Base-by-base conservation (phyloP, 2,329 filamentous ascomycete genomes). In the Grosmannia clavigera region DNA sequence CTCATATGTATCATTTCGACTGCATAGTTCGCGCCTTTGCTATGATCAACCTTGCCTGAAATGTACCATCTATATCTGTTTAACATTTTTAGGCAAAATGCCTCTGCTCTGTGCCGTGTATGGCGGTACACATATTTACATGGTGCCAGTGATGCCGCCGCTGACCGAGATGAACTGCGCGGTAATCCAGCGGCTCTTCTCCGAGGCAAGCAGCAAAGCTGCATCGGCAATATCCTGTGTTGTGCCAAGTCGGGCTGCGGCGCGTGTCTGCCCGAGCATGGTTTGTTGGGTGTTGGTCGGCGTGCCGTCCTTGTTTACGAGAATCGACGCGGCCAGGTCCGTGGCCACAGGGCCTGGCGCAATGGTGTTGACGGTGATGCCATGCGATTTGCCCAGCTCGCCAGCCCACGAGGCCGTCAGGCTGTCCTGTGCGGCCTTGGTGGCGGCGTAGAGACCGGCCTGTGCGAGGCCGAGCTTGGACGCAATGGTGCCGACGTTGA, bases 301-400 rank as follows among this genome's bases (percentile, higher is more conserved):
- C 0, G 61, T 61, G 1, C 48, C 48, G 2, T 61, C 66, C 0
- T 61, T 48, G 0, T 65, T 65, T 57, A 64, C 62, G 27, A 57
- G 27, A 11, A 33, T 19, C 5, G 27, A 16, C 40, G 3, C 10
- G n/a, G 38, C 29, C 1, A 66, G 59, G 6, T 76, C 74, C 1
- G 75, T 77, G 1, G 50, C 56, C 0, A 72, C 70, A 0, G 72
- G 71, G 0, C 75, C 75, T 0, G 74, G 75, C 0, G 70, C 70
- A 9, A 77, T 64, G 1, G 74, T 71, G 57, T 77, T 78, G 48
- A 77, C 70, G 0, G 74, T 77, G 58, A 78, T 74, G 16, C 74
- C 73, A 50, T 46, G 33, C 16, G 54, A 43, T 4, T 35, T 22
- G 22, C 54, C 54, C n/a, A 56, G 54, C n/a, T 43, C 35, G 14